Evolutionary conservation across 495 filamentous ascomycete species (phyloP).

Genomic region (Bacidia rubella): DNA sequence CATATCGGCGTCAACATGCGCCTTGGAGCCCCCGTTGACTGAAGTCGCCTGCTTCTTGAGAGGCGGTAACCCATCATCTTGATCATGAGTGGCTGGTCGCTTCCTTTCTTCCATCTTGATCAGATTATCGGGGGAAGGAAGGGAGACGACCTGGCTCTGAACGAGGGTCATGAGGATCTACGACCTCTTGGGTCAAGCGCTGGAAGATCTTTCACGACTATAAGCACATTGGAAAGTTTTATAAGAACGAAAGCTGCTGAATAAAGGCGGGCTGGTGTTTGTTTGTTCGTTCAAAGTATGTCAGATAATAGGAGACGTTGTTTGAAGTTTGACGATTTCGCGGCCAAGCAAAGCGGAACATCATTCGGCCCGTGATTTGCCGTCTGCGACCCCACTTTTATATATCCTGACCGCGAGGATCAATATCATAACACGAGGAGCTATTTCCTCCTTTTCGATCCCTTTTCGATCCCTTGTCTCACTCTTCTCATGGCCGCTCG

Average conservation of each 20-base stretch:
- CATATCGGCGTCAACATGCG: constrained; percentile 66
- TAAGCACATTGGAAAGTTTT: not conserved
- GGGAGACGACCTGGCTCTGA: constrained; percentile 53
- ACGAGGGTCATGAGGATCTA: constrained; percentile 64
- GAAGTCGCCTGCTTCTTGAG: constrained; percentile 68
- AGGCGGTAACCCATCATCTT: constrained; percentile 69
- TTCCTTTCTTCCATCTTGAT: constrained; percentile 98
- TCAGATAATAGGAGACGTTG: constrained; percentile 4
- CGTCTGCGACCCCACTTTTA: too few species aligned
- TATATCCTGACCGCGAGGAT: too few species aligned
- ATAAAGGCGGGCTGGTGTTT: not conserved
- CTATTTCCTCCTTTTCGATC: too few species aligned
- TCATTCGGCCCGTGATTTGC: too few species aligned
- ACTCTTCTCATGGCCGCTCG: too few species aligned
- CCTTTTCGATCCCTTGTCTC: too few species aligned
- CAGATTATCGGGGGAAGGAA: constrained; percentile 49
- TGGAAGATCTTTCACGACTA: not conserved
- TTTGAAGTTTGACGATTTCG: constrained; percentile 3
- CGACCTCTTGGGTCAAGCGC: constrained; percentile 11
- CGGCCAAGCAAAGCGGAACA: not conserved
- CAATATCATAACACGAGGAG: too few species aligned
- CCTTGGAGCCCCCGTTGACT: constrained; percentile 59
- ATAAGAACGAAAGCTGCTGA: not conserved
- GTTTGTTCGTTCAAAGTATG: not conserved
- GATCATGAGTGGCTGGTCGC: constrained; percentile 59